These are phyloP conservation scores for Talaromyces sp. DNA, from an alignment of 2,329 filamentous ascomycete genomes.

Conservation along the genomic window DNA sequence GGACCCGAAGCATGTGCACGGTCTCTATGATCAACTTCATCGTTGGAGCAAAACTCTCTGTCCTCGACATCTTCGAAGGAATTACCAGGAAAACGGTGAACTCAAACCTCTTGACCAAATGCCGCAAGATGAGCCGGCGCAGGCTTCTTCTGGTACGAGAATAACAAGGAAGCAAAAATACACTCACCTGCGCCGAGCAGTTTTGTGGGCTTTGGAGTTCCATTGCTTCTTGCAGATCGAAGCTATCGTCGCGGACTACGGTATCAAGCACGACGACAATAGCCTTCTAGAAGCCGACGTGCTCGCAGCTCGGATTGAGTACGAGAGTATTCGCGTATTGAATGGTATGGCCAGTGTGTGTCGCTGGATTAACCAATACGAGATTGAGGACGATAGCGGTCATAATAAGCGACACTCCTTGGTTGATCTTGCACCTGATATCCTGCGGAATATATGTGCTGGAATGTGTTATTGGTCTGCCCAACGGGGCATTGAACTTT, in stretches of 20 bases:
- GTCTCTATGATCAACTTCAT: neutral
- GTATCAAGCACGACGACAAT: neutral
- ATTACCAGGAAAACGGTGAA: neutral
- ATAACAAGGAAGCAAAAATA: neutral
- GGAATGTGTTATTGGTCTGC: neutral
- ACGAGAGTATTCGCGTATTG: neutral
- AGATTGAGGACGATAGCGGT: neutral
- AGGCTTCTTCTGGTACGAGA: neutral
- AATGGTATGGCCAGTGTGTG: neutral
- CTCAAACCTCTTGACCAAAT: neutral
- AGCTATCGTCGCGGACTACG: neutral
- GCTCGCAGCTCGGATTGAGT: neutral
- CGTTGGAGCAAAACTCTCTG: neutral
- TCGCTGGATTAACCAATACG: neutral
- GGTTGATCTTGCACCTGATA: conserved; percentile 1
- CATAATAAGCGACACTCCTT: neutral
- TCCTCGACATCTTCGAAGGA: neutral
- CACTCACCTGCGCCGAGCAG: neutral
- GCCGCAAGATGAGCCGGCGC: neutral
- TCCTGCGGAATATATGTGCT: neutral
- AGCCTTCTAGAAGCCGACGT: neutral
- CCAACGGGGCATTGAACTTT: neutral
- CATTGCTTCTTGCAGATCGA: neutral
- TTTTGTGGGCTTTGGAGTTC: neutral
- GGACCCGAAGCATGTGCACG: neutral